A percentile compares a stretch with the other conserved stretches of the same genome.
These are phyloP conservation scores for Jaltomata sinuosa DNA, from an alignment of 257 asterid genomes.

Conservation along the genomic window DNA sequence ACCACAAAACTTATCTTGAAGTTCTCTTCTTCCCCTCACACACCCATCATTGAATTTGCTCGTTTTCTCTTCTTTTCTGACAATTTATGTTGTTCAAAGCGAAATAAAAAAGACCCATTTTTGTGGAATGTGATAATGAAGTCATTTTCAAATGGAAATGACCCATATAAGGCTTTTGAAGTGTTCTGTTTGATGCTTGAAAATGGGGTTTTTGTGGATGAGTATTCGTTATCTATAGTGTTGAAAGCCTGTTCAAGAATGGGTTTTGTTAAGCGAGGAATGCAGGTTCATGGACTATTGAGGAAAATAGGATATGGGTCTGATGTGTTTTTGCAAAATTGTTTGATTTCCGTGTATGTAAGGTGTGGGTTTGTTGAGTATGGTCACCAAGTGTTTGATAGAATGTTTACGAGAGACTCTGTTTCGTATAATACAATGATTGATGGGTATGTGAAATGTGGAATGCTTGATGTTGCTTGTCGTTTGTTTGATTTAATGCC, in stretches of 20 bases:
- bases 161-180: slow-evolving; percentile 45
- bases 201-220: slow-evolving; percentile 48
- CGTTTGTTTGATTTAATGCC: slow-evolving; percentile 56
- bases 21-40: slow-evolving; percentile 34
- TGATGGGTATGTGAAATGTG: slow-evolving; percentile 73
- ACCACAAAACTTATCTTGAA: slow-evolving; percentile 47
- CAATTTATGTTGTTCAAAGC: neutral
- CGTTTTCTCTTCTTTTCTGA: slow-evolving; percentile 35
- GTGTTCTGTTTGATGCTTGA: slow-evolving; percentile 64
- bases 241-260: slow-evolving; percentile 60
- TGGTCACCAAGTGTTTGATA: slow-evolving; percentile 52
- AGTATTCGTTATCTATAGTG: slow-evolving; percentile 59
- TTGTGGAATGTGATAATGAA: slow-evolving; percentile 66
- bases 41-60: slow-evolving; percentile 38
- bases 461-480: slow-evolving; percentile 56
- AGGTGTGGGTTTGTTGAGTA: slow-evolving; percentile 43
- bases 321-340: slow-evolving; percentile 52
- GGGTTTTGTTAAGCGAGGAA: slow-evolving; percentile 27
- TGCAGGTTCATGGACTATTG: slow-evolving; percentile 78
- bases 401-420: slow-evolving; percentile 43
- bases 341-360: slow-evolving; percentile 49
- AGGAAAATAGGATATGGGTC: slow-evolving; percentile 42
- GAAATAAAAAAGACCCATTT: slow-evolving; percentile 37
- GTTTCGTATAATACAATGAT: slow-evolving; percentile 72
- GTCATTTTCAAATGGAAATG: slow-evolving; percentile 46